Conservation (phyloP, 1,139 yeast genomes). For the Scheffersomyces stambukii region DNA sequence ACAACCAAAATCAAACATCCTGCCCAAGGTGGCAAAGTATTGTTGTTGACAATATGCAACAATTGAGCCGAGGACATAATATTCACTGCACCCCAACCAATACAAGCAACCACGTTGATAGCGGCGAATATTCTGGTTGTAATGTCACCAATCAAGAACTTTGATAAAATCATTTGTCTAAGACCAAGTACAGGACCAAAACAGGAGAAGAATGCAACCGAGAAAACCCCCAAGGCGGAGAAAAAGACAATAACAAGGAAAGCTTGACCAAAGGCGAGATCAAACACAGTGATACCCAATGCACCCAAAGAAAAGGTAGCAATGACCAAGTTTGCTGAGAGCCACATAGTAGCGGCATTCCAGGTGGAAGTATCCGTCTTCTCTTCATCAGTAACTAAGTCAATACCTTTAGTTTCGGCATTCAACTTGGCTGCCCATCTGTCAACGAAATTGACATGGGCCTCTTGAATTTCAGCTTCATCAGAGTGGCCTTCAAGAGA, state of each 20-base stretch:
- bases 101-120: constrained; percentile 78
- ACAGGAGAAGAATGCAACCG: constrained; percentile 79
- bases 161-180: constrained; percentile 81
- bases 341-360: constrained; percentile 88
- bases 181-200: constrained; percentile 86
- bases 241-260: constrained; percentile 66
- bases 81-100: constrained; percentile 95
- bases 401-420: constrained; percentile 70
- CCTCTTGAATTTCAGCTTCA: constrained; percentile 8
- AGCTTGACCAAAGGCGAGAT: constrained; percentile 62
- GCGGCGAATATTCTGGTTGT: constrained; percentile 76
- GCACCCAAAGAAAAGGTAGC: constrained; percentile 83
- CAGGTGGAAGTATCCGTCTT: constrained; percentile 56
- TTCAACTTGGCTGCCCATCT: constrained; percentile 33
- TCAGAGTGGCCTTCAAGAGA: constrained; percentile 5
- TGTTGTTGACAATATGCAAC: constrained; percentile 69
- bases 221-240: constrained; percentile 63
- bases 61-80: constrained; percentile 87
- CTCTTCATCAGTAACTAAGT: constrained; percentile 63
- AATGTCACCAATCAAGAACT: constrained; percentile 71
- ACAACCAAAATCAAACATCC: constrained; percentile 74
- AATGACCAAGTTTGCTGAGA: constrained; percentile 84
- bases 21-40: constrained; percentile 82
- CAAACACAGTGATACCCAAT: constrained; percentile 59
- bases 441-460: constrained; percentile 15